Base-by-base conservation (phyloP, 2,329 filamentous ascomycete species). In the Fonsecaea pugnacius region DNA sequence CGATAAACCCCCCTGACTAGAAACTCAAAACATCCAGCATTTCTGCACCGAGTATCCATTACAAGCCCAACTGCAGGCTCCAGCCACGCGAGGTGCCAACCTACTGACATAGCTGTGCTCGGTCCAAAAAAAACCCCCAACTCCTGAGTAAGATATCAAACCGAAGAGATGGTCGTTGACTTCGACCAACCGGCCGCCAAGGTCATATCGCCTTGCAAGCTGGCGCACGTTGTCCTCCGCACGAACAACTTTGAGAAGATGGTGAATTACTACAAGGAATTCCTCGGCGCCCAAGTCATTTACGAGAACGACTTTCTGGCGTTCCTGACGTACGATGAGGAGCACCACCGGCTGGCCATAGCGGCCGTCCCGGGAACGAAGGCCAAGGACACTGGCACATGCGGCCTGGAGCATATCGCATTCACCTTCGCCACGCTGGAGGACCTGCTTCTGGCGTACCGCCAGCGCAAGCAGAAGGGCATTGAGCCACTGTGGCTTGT, bases 281-380 rank as follows among this genome's bases (percentile, higher is more conserved):
- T 62, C 33, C 51, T 62, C 16, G 59, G 59, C 12, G 51, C 21
- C 5, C 18, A 38, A 12, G 52, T 55, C 9, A 38, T 46, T 32
- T 52, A 55, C 51, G 7, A 27, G 27, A 62, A 55, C 59, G 36
- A 46, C 27, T 18, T 43, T 24, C 18, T 62, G n/a, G n/a, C n/a
- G n/a, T n/a, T n/a, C n/a, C n/a, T n/a, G n/a, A n/a, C n/a, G n/a
- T n/a, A n/a, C n/a, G 60, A 62, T 53, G 38, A 57, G 14, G 60
- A 62, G 32, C 60, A 62, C 35, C 81, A 83, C 69, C 80, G 81
- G 38, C 72, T 82, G 32, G 80, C 78, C 18, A 72, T 83, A 21
- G 40, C 73, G 21, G 58, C 62, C 4, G 32, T 77, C 6, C 75
- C 58, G 8, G 76, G 0, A 65, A 50, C 1, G 1, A 67, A 71